Evolutionary conservation across 75 land plant genomes (phyloP), one percentile per base, ranked within the genome.

Genomic region (Selaginella moellendorffii): DNA sequence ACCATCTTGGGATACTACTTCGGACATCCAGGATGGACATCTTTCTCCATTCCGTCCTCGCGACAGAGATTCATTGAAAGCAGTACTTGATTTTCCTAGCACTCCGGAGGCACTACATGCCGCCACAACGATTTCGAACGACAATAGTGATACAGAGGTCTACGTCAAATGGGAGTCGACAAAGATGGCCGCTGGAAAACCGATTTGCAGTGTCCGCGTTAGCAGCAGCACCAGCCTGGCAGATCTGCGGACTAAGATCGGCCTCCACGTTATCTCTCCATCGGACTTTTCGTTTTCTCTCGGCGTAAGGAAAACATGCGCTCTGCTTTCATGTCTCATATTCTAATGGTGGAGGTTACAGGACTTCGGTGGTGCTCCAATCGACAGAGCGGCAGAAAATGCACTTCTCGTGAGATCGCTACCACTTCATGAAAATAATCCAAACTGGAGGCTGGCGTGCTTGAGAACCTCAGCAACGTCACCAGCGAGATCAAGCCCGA

Each of bases 121-220:
- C n/a, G n/a, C n/a, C n/a, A n/a, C 64, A 2, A 1, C 28, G 66
- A 70, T 63, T 46, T 53, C 42, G 14, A 74, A 80, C 72, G 82
- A 83, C 61, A 78, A 74, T 24, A 5, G 1, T n/a, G 63, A 61
- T 8, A 67, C 59, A 1, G 86, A 88, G 24, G 82, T 83, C 17
- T 81, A 76, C 74, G 95, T 85, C 61, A 85, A 85, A 63, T 88
- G 93, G 93, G 95, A 88, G 72, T 74, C 76, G 53, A 72, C 88
- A 10, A 83, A 79, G 42, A 84, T 77, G 61, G 63, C 56, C 23
- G 64, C 83, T 19, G 85, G 85, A 20, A 88, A 83, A 54, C 68
- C 81, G 24, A 75, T 85, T 29, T 69, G 68, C n/a, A 77, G 71
- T 5, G 2, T 88, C 27, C 71, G 71, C 63, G 52, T 78, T 24